A percentile compares a stretch with the other conserved stretches of the same genome.
phyloP scores from a whole-genome alignment of 2,329 filamentous ascomycete species.

The Fonsecaea nubica region DNA sequence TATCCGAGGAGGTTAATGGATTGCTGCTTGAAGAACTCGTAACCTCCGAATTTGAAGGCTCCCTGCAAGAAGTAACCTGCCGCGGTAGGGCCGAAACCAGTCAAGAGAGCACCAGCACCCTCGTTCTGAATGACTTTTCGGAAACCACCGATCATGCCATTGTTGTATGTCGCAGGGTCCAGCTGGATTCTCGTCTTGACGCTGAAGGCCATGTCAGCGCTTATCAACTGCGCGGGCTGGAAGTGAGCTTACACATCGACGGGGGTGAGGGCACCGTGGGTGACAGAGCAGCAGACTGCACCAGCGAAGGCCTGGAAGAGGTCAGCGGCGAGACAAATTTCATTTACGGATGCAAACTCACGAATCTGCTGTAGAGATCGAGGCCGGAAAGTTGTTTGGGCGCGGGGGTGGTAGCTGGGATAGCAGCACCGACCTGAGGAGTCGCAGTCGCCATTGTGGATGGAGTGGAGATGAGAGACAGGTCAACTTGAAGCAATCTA shows the following conservation, averaged over 20 bases:
- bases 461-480: conserved; percentile 34
- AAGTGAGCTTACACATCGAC: conserved; percentile 88
- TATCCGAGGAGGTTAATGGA: conserved; percentile 79
- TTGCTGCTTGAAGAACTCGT: conserved; percentile 96
- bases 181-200: conserved; percentile 97
- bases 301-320: conserved; percentile 75
- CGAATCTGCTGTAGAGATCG: conserved; percentile 73
- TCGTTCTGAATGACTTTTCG: conserved; percentile 82
- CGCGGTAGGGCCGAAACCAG: conserved; percentile 82
- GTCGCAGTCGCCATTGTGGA: conserved; percentile 51
- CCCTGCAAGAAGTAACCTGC: conserved; percentile 95
- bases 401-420: conserved; percentile 54
- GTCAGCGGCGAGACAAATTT: conserved; percentile 7
- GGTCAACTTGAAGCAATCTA: conserved; percentile 19
- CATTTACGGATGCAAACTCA: conserved; percentile 20
- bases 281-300: conserved; percentile 97
- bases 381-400: conserved; percentile 67
- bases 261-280: conserved; percentile 94
- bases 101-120: conserved; percentile 84
- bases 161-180: conserved; percentile 87
- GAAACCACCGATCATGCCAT: conserved; percentile 84
- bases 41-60: conserved; percentile 91
- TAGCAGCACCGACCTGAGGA: conserved; percentile 61
- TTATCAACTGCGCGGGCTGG: conserved; percentile 41
- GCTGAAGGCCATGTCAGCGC: conserved; percentile 57